Conservation (phyloP, 768 basidiomycete genomes). For the Brasilioporus rufonigricans region DNA sequence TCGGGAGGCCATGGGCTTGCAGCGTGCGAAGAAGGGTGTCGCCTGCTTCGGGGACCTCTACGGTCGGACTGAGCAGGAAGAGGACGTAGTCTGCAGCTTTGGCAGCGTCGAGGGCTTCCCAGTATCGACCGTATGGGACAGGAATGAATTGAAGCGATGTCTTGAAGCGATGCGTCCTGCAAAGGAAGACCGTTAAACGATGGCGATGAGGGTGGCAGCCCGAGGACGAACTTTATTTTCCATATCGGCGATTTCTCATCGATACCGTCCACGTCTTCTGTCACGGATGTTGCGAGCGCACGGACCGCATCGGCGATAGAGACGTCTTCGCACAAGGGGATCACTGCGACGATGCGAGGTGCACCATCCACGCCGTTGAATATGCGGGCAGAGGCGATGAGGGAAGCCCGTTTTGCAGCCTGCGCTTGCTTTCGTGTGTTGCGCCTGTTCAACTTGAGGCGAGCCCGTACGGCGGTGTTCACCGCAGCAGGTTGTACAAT, state of each 20-base stretch:
- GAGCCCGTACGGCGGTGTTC: conserved; percentile 61
- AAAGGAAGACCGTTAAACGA: not conserved
- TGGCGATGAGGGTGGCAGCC: not conserved
- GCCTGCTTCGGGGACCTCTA: conserved; percentile 84
- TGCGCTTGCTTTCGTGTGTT: conserved; percentile 87
- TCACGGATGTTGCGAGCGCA: conserved; percentile 59
- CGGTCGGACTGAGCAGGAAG: conserved; percentile 72
- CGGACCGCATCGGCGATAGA: conserved; percentile 47
- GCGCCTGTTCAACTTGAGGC: conserved; percentile 73
- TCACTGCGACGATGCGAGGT: conserved; percentile 83
- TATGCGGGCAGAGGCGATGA: conserved; percentile 71
- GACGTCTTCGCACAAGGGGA: conserved; percentile 78
- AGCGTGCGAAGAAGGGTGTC: conserved; percentile 85
- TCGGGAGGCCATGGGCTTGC: conserved; percentile 88
- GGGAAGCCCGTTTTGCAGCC: conserved; percentile 60
- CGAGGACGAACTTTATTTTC: conserved; percentile 59
- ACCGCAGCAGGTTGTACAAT: conserved; percentile 51
- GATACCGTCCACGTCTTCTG: conserved; percentile 35
- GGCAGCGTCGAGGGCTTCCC: conserved; percentile 78
- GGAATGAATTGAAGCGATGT: conserved; percentile 87
- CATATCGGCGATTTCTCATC: conserved; percentile 42
- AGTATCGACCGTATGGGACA: conserved; percentile 68
- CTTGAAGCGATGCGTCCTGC: conserved; percentile 85
- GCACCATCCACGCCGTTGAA: conserved; percentile 77
- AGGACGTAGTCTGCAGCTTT: conserved; percentile 90